Conservation (phyloP, 2,329 filamentous ascomycete species). For the Aspergillus ruber region DNA sequence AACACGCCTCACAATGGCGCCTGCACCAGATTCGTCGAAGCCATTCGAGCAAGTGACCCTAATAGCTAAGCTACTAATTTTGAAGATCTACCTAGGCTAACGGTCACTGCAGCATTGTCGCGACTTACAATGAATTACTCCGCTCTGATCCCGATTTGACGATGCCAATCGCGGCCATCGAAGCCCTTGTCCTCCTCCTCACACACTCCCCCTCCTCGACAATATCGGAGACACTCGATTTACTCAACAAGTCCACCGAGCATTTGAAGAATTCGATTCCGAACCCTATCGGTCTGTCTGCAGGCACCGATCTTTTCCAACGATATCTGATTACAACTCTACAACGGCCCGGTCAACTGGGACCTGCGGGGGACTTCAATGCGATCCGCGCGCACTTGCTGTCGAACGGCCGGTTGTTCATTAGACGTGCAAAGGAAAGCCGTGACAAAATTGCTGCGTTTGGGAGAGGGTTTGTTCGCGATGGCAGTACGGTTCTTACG, state of each 20-base stretch:
- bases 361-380: slow-evolving; percentile 65
- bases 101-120: slow-evolving; percentile 48
- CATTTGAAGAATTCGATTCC: slow-evolving; percentile 70
- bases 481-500: slow-evolving; percentile 77
- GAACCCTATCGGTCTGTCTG: slow-evolving; percentile 86
- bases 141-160: slow-evolving; percentile 73
- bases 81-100: slow-evolving; percentile 10
- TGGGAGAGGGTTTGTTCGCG: slow-evolving; percentile 69
- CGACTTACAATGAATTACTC: slow-evolving; percentile 59
- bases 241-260: slow-evolving; percentile 69
- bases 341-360: slow-evolving; percentile 48
- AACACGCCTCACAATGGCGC: slow-evolving; percentile 21
- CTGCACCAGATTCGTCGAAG: slow-evolving; percentile 18
- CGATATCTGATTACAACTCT: slow-evolving; percentile 78
- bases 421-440: slow-evolving; percentile 75
- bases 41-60: slow-evolving; percentile 32
- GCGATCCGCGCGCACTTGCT: slow-evolving; percentile 76
- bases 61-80: background rate
- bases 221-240: slow-evolving; percentile 86
- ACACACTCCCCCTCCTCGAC: slow-evolving; percentile 73
- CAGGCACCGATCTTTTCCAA: slow-evolving; percentile 92
- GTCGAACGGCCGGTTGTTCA: slow-evolving; percentile 79
- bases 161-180: slow-evolving; percentile 92
- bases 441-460: slow-evolving; percentile 75
- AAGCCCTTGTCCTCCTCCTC: slow-evolving; percentile 81